Evolutionary conservation across 257 asterid species (phyloP).

Genomic region (Nicotiana benthamiana): DNA sequence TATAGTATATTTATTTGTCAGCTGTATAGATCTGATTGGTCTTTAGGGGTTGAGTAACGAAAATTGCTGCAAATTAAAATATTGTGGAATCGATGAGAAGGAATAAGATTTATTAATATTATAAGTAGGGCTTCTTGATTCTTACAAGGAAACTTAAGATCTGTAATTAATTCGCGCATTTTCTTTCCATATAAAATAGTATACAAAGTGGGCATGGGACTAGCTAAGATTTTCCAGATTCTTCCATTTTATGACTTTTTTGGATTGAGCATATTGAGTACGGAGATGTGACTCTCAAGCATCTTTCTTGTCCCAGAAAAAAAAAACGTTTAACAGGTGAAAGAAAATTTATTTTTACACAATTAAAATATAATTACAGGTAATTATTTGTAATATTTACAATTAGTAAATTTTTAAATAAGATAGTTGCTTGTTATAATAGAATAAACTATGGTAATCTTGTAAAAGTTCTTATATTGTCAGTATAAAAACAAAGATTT

Average conservation of each 20-base stretch:
- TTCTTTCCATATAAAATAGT: not conserved
- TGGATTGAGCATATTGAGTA: not conserved
- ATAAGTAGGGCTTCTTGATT: not conserved
- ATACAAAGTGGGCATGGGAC: not conserved
- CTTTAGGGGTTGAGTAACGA: not conserved
- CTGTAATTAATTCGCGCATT: conserved; percentile 1
- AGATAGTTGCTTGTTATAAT: too few species aligned
- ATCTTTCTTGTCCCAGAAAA: not conserved
- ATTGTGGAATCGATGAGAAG: not conserved
- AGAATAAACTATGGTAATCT: too few species aligned
- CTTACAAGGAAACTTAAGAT: not conserved
- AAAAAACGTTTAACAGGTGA: not conserved
- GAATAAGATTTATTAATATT: not conserved
- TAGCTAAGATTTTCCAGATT: not conserved
- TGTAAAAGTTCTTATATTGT: too few species aligned
- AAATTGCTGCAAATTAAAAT: not conserved
- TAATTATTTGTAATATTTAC: too few species aligned
- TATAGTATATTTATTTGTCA: not conserved
- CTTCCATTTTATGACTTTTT: not conserved
- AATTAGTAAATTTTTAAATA: too few species aligned
- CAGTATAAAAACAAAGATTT: too few species aligned
- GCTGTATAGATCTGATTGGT: not conserved
- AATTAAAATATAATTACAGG: too few species aligned
- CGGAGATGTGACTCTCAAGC: not conserved
- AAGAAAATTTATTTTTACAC: too few species aligned